A percentile compares a stretch with the other conserved stretches of the same genome.
These are phyloP conservation scores for Boletus tomentosulus DNA, from an alignment of 768 basidiomycete genomes.

Conservation along the genomic window DNA sequence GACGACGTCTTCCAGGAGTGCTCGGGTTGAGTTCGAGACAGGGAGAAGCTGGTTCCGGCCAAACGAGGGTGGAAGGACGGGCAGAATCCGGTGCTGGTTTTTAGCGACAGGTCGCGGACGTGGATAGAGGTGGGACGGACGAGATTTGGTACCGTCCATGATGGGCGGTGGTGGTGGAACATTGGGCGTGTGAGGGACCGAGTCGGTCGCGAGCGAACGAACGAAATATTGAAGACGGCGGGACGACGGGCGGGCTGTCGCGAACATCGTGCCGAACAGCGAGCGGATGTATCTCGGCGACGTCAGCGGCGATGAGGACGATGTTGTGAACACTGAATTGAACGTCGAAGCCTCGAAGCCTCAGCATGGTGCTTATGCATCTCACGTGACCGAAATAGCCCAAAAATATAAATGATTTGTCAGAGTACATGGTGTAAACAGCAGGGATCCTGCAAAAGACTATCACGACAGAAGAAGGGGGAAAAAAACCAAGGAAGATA, in stretches of 20 bases:
- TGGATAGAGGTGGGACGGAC: constrained; percentile 38
- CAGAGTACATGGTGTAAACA: not conserved
- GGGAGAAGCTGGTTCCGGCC: constrained; percentile 79
- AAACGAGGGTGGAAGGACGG: constrained; percentile 64
- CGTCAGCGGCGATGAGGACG: constrained; percentile 3
- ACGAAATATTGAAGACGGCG: constrained; percentile 14
- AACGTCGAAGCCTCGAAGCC: not conserved
- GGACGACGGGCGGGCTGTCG: constrained; percentile 11
- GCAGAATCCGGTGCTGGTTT: constrained; percentile 35
- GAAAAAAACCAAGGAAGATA: constrained; percentile 5
- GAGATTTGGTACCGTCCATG: constrained; percentile 26
- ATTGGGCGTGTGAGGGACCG: constrained; percentile 22
- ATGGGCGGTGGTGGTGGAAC: constrained; percentile 30
- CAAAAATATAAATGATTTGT: not conserved
- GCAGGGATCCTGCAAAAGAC: constrained; percentile 4
- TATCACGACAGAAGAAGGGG: not conserved
- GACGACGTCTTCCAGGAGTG: constrained; percentile 77
- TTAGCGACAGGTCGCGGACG: constrained; percentile 36
- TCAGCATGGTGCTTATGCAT: too few species aligned
- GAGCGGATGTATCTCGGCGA: constrained; percentile 9
- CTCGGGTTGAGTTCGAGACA: constrained; percentile 74
- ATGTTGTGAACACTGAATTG: not conserved
- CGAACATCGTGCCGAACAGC: constrained; percentile 22
- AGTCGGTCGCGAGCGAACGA: constrained; percentile 27
- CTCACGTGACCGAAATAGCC: not conserved